Evolutionary conservation across 495 filamentous ascomycete genomes (phyloP), one percentile per base, ranked within the genome.

Genomic region (Aeminium ludgeri): DNA sequence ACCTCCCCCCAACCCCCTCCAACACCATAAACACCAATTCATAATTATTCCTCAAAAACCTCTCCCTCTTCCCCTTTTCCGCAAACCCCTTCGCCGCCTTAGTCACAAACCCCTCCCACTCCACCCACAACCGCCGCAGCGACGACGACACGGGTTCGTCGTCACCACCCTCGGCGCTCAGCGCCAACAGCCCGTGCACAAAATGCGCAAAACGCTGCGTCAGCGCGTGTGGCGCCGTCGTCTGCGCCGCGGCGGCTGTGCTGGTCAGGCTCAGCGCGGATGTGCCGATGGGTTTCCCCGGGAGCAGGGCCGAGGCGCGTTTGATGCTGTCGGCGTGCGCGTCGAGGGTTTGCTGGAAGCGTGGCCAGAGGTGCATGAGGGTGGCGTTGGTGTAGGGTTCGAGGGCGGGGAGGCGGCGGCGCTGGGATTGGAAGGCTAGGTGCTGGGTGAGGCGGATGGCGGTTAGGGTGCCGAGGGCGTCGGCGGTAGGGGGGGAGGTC

Each of bases 31-130:
- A 59, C 8, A 97, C 72, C 52, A 97, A 66, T 36, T 78, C 82
- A 61, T 93, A 96, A 55, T 97, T 96, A 57, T 95, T 96, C 52
- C 74, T 82, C 48, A 96, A 60, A 50, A 96, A 94, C 44, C 91
- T 65, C 55, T 86, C 82, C 51, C 82, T 63, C 62, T 85, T 87
- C 52, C 82, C 70, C 41, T 69, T 63, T 47, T 91, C 83, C 1
- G 73, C 75, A 42, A 86, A 74, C 6, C 44, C 41, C 25, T 54
- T 56, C 32, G 46, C 54, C 36, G 48, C 15, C 45, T 54, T 56
- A n/a, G 50, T 35, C 34, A 56, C 29, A 40, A 48, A 56, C n/a
- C 31, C 50, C 27, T 53, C 53, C 29, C 51, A 56, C 2, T 56
- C 53, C n/a, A 20, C 36, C 34, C 83, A 64, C 41, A 97, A 58